Base-by-base conservation (phyloP, 78 protist genomes). In the Dictyostelium capitatum region DNA sequence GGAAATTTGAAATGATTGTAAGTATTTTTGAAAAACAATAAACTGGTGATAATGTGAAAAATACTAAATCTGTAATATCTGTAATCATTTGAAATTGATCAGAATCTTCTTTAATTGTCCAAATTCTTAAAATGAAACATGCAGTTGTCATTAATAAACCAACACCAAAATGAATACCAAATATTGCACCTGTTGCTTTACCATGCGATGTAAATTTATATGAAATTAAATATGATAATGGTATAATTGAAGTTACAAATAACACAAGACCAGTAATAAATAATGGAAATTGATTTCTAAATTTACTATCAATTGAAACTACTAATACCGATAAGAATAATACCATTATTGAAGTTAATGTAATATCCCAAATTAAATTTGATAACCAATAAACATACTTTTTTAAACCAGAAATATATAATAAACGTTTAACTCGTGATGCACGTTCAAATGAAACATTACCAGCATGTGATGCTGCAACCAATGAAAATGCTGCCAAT, bases 331-430 rank as follows among this genome's bases (percentile, higher is more conserved):
- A 1, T 15, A 47, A 19, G 28, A 69, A 19, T 9, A 69, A 0
- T 4, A 70, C 64, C 46, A 82, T 47, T 6, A 70, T 8, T 10
- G 51, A 17, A 25, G 79, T 20, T 11, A 69, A 43, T 11, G 43
- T 15, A 12, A 50, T 69, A 50, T 82, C 90, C 90, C 90, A 82
- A 50, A 65, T 53, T 20, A 82, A 17, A 70, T 69, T 82, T 14
- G 80, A 48, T 32, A 82, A 50, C 90, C 90, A 82, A 47, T 82
- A 82, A 14, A 70, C 54, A 37, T 50, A 51, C 47, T 82, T 82
- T 19, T 82, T 82, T 10, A 77, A 82, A 23, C 90, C 90, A 4
- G 90, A 82, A 0, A 82, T 82, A 14, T 82, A 82, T 4, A 82
- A 28, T 64, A 82, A 46, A 23, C 90, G 30, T 69, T 82, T 82